Evolutionary conservation across 345 rosid genomes (phyloP).

Genomic region (Ceriops zippeliana): DNA sequence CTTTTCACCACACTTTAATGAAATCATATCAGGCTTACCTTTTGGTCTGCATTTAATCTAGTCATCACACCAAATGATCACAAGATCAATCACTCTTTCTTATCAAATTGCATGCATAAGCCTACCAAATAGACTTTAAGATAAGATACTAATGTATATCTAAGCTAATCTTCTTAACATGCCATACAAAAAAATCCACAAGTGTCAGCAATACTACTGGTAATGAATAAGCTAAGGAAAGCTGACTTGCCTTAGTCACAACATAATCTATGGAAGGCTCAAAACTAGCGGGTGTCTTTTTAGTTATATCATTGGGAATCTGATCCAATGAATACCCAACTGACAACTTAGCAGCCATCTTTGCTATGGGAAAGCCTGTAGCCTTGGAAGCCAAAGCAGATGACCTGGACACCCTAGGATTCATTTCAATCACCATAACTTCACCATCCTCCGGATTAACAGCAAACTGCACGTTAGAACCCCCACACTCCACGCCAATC

Average conservation of each 20-base stretch:
- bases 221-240: not conserved
- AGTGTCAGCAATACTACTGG: too few relatives aligned
- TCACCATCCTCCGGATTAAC: conserved; percentile 95
- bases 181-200: too few relatives aligned
- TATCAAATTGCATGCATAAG: too few relatives aligned
- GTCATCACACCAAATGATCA: too few relatives aligned
- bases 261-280: conserved; percentile 99
- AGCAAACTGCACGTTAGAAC: conserved; percentile 96
- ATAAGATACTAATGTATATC: too few relatives aligned
- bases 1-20: too few relatives aligned
- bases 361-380: conserved; percentile 96
- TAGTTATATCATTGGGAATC: conserved; percentile 96
- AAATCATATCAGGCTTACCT: too few relatives aligned
- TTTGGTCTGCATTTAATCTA: too few relatives aligned
- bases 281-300: conserved; percentile 97
- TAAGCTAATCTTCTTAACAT: too few relatives aligned
- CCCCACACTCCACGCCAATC: conserved; percentile 99
- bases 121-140: too few relatives aligned
- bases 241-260: conserved; percentile 68
- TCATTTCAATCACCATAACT: conserved; percentile 99
- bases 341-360: conserved; percentile 97
- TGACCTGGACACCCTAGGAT: conserved; percentile 94
- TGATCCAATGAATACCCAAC: conserved; percentile 91
- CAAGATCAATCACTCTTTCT: too few relatives aligned
- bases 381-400: conserved; percentile 99